These are phyloP conservation scores for Neurospora tetraspora DNA, from an alignment of 495 filamentous ascomycete genomes.

Conservation along the genomic window DNA sequence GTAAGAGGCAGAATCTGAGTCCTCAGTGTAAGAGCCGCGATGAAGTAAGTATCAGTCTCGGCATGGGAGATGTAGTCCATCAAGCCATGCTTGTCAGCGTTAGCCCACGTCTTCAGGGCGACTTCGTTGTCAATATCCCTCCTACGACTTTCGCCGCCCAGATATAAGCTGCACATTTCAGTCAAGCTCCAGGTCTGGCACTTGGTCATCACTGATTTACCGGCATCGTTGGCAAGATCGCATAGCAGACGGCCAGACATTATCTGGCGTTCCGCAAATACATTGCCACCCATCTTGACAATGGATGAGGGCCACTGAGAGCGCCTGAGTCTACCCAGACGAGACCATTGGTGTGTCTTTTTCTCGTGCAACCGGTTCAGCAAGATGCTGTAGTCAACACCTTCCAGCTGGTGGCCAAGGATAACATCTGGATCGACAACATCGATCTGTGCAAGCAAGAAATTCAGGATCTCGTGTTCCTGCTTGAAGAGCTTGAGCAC, in stretches of 20 bases:
- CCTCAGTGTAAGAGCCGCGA: constrained; percentile 76
- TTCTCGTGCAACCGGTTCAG: constrained; percentile 79
- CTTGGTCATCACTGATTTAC: constrained; percentile 94
- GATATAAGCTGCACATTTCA: constrained; percentile 90
- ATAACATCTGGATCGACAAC: constrained; percentile 86
- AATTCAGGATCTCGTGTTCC: constrained; percentile 71
- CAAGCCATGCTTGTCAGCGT: constrained; percentile 62
- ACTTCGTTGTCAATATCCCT: constrained; percentile 79
- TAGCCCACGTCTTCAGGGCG: constrained; percentile 81
- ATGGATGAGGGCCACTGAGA: constrained; percentile 81
- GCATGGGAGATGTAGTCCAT: constrained; percentile 89
- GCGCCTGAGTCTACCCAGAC: constrained; percentile 77
- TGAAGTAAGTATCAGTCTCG: constrained; percentile 91
- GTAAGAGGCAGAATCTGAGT: constrained; percentile 89
- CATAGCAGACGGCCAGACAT: constrained; percentile 85
- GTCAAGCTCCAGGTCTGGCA: constrained; percentile 97
- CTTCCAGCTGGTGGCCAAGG: constrained; percentile 91
- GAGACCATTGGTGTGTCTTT: constrained; percentile 87
- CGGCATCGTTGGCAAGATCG: constrained; percentile 91
- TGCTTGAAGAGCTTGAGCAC: constrained; percentile 69
- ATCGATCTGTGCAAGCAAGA: constrained; percentile 81
- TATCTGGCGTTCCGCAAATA: constrained; percentile 84
- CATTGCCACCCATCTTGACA: constrained; percentile 73
- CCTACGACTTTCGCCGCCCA: constrained; percentile 54
- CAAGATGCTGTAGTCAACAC: constrained; percentile 88